These are phyloP conservation scores for Cupressus sempervirens DNA, from an alignment of 75 land plant species.

Conservation along the genomic window DNA sequence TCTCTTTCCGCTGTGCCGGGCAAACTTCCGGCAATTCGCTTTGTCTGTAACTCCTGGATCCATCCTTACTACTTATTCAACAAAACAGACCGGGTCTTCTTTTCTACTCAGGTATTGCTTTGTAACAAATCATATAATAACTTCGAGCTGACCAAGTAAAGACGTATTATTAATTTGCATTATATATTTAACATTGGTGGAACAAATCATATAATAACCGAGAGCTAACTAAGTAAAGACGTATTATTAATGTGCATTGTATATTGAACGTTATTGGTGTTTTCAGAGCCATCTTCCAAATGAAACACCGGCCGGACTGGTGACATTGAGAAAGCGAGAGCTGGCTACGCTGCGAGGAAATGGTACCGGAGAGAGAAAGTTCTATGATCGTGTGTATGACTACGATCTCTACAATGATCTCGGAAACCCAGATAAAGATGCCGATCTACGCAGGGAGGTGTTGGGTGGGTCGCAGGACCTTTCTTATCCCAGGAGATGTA, in stretches of 20 bases:
- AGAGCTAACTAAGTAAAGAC: neutral
- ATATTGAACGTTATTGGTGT: neutral
- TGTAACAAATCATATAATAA: neutral
- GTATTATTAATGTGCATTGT: neutral
- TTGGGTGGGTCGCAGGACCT: slow-evolving; percentile 61
- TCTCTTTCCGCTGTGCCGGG: neutral
- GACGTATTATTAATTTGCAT: neutral
- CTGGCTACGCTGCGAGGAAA: slow-evolving; percentile 51
- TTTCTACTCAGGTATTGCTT: slow-evolving; percentile 7
- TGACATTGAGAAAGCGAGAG: slow-evolving; percentile 40
- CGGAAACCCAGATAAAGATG: slow-evolving; percentile 65
- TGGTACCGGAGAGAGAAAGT: slow-evolving; percentile 55
- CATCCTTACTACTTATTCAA: neutral
- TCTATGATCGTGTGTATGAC: slow-evolving; percentile 69
- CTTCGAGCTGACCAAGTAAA: neutral
- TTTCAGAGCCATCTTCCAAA: slow-evolving; percentile 34
- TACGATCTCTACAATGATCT: slow-evolving; percentile 84
- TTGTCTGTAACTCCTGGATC: slow-evolving; percentile 25
- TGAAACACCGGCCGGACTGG: slow-evolving; percentile 33
- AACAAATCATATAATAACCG: neutral
- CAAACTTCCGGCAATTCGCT: neutral
- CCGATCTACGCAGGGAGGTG: slow-evolving; percentile 34
- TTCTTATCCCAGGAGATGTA: slow-evolving; percentile 73
- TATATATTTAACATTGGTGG: neutral
- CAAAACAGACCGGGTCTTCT: slow-evolving; percentile 16